Conservation (phyloP, 306 rosid genomes). For the Gynostemma pentaphyllum region DNA sequence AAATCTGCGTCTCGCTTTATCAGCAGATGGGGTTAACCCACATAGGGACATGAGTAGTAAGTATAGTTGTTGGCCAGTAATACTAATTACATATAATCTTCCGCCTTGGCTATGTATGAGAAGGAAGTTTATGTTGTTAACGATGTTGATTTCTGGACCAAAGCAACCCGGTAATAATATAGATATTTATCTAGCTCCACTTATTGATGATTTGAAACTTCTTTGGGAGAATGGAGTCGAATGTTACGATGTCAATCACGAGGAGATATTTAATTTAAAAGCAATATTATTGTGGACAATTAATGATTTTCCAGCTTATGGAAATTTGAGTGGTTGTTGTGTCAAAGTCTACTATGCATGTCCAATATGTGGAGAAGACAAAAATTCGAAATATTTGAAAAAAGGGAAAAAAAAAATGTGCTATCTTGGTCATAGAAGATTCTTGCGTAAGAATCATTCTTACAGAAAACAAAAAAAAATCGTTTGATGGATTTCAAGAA, state of each 20-base stretch:
- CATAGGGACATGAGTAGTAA: neutral
- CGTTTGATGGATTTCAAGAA: neutral
- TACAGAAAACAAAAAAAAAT: neutral
- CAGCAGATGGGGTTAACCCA: neutral
- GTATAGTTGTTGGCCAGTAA: conserved; percentile 1
- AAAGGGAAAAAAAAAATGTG: neutral
- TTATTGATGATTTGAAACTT: neutral
- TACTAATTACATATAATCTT: neutral
- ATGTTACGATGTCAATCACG: neutral
- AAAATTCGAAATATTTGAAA: neutral
- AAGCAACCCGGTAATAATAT: neutral
- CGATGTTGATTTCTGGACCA: neutral
- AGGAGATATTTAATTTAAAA: neutral
- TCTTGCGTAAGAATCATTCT: neutral
- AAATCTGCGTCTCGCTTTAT: neutral
- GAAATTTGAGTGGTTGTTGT: neutral
- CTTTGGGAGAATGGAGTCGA: neutral
- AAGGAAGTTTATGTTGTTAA: neutral
- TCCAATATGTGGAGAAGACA: neutral
- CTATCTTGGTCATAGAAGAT: neutral
- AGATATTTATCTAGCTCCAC: neutral
- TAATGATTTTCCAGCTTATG: neutral
- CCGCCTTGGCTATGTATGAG: neutral
- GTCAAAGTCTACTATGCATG: neutral
- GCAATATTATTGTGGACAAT: neutral